A percentile compares a stretch with the other conserved stretches of the same genome.
Conservation (phyloP, 257 asterid genomes). For the Nicotiana attenuata region DNA sequence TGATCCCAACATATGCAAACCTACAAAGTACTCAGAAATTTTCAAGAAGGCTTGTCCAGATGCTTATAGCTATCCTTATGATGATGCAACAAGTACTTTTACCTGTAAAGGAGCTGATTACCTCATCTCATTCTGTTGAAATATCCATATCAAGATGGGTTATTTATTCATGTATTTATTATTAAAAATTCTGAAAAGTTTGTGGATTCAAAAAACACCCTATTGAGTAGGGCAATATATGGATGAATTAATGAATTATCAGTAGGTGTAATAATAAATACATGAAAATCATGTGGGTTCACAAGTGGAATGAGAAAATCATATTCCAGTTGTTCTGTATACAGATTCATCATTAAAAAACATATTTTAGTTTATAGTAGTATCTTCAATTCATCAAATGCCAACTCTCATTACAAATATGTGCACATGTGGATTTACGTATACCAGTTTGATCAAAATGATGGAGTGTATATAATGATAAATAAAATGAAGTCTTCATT, state of each 20-base stretch:
- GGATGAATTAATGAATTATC: neutral
- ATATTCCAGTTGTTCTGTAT: neutral
- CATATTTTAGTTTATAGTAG: too few species aligned
- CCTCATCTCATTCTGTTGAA: constrained; percentile 29
- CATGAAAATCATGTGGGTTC: neutral
- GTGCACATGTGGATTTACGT: too few species aligned
- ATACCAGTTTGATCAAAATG: too few species aligned
- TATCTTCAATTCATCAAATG: too few species aligned
- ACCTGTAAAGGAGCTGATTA: constrained; percentile 55
- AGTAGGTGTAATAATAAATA: neutral
- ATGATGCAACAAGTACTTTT: constrained; percentile 52
- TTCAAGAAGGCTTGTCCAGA: constrained; percentile 58
- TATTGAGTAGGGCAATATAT: neutral
- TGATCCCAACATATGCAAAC: constrained; percentile 46
- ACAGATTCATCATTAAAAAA: too few species aligned
- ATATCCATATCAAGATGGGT: neutral
- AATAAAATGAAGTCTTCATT: too few species aligned
- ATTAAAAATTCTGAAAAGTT: neutral
- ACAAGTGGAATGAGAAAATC: neutral
- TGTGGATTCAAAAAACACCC: neutral
- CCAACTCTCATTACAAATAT: too few species aligned
- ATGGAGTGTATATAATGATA: too few species aligned
- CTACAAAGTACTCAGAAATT: constrained; percentile 38
- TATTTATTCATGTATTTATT: neutral
- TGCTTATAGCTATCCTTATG: constrained; percentile 61